These are phyloP conservation scores for Diplodia seriata DNA, from an alignment of 2,329 filamentous ascomycete species.

Conservation along the genomic window DNA sequence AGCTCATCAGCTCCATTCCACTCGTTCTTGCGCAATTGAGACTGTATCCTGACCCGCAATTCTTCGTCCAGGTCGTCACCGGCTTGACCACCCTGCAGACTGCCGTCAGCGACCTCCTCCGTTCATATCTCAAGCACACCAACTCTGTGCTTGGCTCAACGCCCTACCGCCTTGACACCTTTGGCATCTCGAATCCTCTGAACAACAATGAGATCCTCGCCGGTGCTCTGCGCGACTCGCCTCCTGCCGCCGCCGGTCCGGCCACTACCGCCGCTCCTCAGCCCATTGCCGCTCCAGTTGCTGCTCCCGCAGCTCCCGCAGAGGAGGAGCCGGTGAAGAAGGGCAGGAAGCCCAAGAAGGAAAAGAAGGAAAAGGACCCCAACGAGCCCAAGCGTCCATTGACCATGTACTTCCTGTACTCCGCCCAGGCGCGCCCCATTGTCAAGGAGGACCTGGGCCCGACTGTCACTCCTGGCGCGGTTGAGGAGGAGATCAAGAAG, in stretches of 20 bases:
- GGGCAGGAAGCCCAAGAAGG: constrained; percentile 77
- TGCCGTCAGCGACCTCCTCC: constrained; percentile 78
- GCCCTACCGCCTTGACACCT: constrained; percentile 34
- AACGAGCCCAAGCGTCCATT: constrained; percentile 94
- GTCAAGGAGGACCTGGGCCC: constrained; percentile 71
- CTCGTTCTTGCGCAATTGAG: constrained; percentile 20
- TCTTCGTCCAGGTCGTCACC: constrained; percentile 68
- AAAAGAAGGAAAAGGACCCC: constrained; percentile 77
- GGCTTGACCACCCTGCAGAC: constrained; percentile 77
- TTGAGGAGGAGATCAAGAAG: constrained; percentile 80
- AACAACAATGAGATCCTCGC: constrained; percentile 52
- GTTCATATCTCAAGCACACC: constrained; percentile 87
- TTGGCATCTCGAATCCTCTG: constrained; percentile 43
- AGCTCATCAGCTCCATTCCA: constrained; percentile 36
- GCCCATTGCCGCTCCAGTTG: constrained; percentile 37
- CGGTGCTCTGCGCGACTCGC: constrained; percentile 38
- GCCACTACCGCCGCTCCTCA: constrained; percentile 36
- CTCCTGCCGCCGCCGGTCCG: constrained; percentile 40
- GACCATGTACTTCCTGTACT: constrained; percentile 94
- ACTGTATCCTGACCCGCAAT: constrained; percentile 22
- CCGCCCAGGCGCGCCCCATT: constrained; percentile 83
- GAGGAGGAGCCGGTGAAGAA: constrained; percentile 37
- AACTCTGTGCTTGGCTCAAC: constrained; percentile 70
- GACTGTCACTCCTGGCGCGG: constrained; percentile 65
- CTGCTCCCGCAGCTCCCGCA: constrained; percentile 32